Evolutionary conservation across 2,329 filamentous ascomycete genomes (phyloP).

Genomic region (Fusarium torreyae): DNA sequence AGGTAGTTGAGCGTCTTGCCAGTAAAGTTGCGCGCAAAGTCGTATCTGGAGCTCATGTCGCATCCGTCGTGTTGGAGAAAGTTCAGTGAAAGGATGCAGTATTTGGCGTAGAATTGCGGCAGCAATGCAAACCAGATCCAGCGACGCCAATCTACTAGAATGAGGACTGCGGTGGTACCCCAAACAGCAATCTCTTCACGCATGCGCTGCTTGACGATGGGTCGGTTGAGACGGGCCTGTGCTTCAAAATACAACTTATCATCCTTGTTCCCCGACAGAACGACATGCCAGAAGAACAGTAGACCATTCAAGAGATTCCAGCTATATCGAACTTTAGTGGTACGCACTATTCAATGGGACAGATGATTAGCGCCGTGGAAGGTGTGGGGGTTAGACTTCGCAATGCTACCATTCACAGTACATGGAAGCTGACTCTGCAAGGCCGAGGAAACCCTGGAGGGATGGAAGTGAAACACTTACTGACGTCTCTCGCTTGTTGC

Average conservation of each 20-base stretch:
- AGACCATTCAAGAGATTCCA: conserved; percentile 30
- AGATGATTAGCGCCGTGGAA: neutral
- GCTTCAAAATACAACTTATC: conserved; percentile 28
- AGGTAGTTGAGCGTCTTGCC: conserved; percentile 14
- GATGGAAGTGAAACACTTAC: conserved; percentile 11
- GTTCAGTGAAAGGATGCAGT: conserved; percentile 25
- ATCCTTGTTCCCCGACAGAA: conserved; percentile 20
- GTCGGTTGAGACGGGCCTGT: conserved; percentile 21
- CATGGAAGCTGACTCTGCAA: neutral
- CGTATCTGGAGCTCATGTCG: conserved; percentile 30
- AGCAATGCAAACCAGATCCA: conserved; percentile 30
- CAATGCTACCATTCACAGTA: neutral
- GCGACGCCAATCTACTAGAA: conserved; percentile 22
- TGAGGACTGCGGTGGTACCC: conserved; percentile 11
- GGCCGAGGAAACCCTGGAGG: neutral
- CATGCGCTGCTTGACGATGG: conserved; percentile 20
- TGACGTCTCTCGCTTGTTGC: conserved; percentile 29
- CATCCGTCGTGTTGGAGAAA: conserved; percentile 29
- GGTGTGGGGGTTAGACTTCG: neutral
- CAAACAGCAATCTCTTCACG: conserved; percentile 25
- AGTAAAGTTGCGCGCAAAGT: conserved; percentile 29
- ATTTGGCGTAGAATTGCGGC: conserved; percentile 26
- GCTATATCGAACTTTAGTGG: conserved; percentile 29
- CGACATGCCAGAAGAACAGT: conserved; percentile 27
- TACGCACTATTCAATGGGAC: conserved; percentile 16